Base-by-base conservation (phyloP, 2,329 filamentous ascomycete species). In the Sporothrix euskadiensis region DNA sequence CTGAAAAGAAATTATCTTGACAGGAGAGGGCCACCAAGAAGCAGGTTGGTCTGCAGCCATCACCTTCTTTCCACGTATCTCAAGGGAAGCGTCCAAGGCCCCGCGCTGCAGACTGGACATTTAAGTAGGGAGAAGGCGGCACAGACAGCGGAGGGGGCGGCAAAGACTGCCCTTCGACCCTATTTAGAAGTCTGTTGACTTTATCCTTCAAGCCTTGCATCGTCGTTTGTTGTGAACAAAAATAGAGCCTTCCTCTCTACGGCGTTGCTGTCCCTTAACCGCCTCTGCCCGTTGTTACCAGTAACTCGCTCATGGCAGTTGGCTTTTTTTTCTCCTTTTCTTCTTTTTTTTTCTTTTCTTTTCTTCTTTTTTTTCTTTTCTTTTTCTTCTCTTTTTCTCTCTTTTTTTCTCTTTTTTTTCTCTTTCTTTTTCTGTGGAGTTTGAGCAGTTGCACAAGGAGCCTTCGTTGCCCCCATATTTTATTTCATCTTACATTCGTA, bases 91-190 rank as follows among this genome's bases (percentile, higher is more conserved):
- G 52, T 30, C 22, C 22, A 30, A 44, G 44, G 65, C 65, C 44
- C 44, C 41, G 49, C 32, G 49, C 32, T 56, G 66, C 32, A 69
- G 66, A 69, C 66, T 49, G 66, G 49, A 54, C 19, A 26, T n/a
- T n/a, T 1, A 35, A 16, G 65, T 35, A 49, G 44, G 65, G 22
- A 22, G 32, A 65, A 12, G 61, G 39, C 61, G 61, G 61, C 44
- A 68, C 9, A 39, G 32, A 39, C 16, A 26, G 16, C 65, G 44
- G 19, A 32, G 26, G 26, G 10, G 16, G 63, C 41, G 63, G 41
- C 63, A 49, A 52, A 22, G 16, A 26, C 63, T 35, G 35, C 35
- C 65, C 44, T 47, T 26, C 39, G 16, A 8, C 4, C 9, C 35
- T 4, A 26, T 66, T 30, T 30, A 8, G 59, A 22, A 12, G 39